These are phyloP conservation scores for Henningerozyma blattae DNA, from an alignment of 805 yeast species.

Conservation along the genomic window DNA sequence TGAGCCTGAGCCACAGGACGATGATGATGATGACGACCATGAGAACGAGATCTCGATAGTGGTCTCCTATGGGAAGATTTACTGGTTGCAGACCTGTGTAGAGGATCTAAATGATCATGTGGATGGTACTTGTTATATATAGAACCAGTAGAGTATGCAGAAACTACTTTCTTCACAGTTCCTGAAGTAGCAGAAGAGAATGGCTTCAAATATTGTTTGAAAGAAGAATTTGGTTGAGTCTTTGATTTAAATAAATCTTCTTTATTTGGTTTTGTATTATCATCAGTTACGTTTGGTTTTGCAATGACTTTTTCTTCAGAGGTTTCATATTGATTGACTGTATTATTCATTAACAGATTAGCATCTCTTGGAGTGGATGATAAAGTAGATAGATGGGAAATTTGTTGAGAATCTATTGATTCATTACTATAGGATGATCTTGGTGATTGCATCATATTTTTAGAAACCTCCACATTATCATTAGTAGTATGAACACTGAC, in stretches of 20 bases:
- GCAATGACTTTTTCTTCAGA: no score
- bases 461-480: not conserved
- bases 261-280: not conserved
- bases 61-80: not conserved
- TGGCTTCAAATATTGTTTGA: not conserved
- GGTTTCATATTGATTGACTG: not conserved
- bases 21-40: no score
- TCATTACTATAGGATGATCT: not conserved
- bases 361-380: not conserved
- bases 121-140: not conserved
- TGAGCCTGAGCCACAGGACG: not conserved
- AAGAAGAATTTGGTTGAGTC: not conserved
- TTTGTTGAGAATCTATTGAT: not conserved
- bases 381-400: not conserved
- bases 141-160: not conserved
- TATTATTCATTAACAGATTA: not conserved
- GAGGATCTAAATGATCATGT: not conserved
- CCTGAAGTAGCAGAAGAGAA: not conserved
- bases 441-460: not conserved
- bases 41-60: no score
- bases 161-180: not conserved
- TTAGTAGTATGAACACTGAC: not conserved
- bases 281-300: not conserved
- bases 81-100: not conserved
- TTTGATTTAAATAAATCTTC: not conserved